These are phyloP conservation scores for Pyrenophora graminea DNA, from an alignment of 2,329 filamentous ascomycete genomes.

Conservation along the genomic window DNA sequence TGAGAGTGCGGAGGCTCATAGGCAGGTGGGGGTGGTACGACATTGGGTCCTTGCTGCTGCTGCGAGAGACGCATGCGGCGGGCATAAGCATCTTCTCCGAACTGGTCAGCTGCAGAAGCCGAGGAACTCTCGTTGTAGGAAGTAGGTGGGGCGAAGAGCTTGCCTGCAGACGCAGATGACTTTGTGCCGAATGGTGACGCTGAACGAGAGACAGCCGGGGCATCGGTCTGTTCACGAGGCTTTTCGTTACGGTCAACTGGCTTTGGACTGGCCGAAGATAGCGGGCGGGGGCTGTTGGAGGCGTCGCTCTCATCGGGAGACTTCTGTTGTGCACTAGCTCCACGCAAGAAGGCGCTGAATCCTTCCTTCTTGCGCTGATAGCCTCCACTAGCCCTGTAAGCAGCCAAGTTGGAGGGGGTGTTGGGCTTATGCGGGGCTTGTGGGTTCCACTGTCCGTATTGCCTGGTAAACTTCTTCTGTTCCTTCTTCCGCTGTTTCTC, in stretches of 20 bases:
- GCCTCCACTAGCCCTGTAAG: constrained; percentile 32
- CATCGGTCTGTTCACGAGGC: constrained; percentile 19
- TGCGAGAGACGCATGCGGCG: constrained; percentile 27
- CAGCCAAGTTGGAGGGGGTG: constrained; percentile 32
- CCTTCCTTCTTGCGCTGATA: constrained; percentile 30
- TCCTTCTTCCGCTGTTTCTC: constrained; percentile 64
- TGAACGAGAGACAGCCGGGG: constrained; percentile 15
- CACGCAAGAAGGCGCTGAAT: constrained; percentile 32
- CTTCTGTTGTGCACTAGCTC: constrained; percentile 18
- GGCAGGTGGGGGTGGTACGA: constrained; percentile 11
- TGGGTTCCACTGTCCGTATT: constrained; percentile 50
- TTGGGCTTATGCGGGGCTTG: constrained; percentile 31
- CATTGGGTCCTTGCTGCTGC: constrained; percentile 6
- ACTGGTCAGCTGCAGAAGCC: constrained; percentile 45
- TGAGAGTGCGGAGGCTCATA: not conserved
- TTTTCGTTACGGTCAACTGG: not conserved
- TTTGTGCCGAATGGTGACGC: constrained; percentile 11
- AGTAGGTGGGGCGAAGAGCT: constrained; percentile 54
- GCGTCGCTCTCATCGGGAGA: constrained; percentile 19
- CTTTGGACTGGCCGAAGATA: constrained; percentile 15
- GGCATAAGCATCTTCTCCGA: constrained; percentile 26
- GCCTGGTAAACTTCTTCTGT: constrained; percentile 73
- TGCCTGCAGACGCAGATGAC: constrained; percentile 26
- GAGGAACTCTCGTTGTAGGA: constrained; percentile 30
- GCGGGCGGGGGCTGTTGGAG: constrained; percentile 12